Percentiles rank a stretch among this genome's conserved stretches.
phyloP scores from a whole-genome alignment of 108 stramenopile genomes.

The Nitzschia putrida region DNA sequence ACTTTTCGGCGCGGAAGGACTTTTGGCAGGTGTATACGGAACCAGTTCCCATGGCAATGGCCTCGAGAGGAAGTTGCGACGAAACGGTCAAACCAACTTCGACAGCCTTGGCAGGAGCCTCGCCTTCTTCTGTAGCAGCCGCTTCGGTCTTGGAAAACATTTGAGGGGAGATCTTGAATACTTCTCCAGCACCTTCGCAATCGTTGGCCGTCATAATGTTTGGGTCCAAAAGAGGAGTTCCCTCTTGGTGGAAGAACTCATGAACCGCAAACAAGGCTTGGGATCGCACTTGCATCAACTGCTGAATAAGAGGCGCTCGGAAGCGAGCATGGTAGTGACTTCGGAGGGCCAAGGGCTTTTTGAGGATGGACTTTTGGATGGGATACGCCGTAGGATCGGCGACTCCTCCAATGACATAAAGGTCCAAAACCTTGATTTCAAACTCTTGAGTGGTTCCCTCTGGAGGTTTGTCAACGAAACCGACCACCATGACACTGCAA shows the following conservation, averaged over 20 bases:
- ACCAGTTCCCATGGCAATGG: slow-evolving; percentile 82
- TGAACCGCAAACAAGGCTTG: slow-evolving; percentile 66
- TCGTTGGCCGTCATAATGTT: slow-evolving; percentile 83
- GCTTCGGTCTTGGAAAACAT: slow-evolving; percentile 52
- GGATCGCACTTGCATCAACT: slow-evolving; percentile 60
- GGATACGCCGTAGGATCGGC: slow-evolving; percentile 58
- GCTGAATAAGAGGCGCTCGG: slow-evolving; percentile 56
- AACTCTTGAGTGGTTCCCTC: slow-evolving; percentile 63
- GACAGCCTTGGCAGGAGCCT: slow-evolving; percentile 4
- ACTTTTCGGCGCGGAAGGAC: slow-evolving; percentile 93
- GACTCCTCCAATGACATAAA: slow-evolving; percentile 61
- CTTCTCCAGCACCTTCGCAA: slow-evolving; percentile 95
- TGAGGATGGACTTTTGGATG: slow-evolving; percentile 66
- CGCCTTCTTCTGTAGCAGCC: background rate
- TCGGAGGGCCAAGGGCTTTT: slow-evolving; percentile 58
- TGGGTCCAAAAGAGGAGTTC: slow-evolving; percentile 58
- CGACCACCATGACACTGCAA: slow-evolving; percentile 51
- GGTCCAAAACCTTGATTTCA: slow-evolving; percentile 48
- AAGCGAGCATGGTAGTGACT: slow-evolving; percentile 57
- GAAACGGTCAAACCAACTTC: slow-evolving; percentile 85
- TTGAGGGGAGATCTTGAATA: slow-evolving; percentile 72
- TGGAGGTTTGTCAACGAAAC: slow-evolving; percentile 57
- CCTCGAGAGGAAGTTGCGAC: slow-evolving; percentile 92
- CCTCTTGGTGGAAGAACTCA: slow-evolving; percentile 65
- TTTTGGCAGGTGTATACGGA: slow-evolving; percentile 95